A percentile compares a stretch with the other conserved stretches of the same genome.
phyloP scores from a whole-genome alignment of 768 basidiomycete genomes.

The Suillus paluster region DNA sequence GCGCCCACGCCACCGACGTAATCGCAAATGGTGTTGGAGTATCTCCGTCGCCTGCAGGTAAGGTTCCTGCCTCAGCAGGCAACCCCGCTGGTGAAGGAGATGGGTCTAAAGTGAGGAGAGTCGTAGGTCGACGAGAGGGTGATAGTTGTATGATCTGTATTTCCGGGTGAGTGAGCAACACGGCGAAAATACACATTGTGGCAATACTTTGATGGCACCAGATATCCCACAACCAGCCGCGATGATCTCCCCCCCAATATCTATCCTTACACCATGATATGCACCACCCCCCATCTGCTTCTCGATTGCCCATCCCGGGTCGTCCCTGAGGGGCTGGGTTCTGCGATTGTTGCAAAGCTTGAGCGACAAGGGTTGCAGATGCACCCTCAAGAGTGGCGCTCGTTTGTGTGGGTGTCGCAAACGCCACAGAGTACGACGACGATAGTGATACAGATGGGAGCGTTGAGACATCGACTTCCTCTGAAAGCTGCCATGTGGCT shows the following conservation, averaged over 20 bases:
- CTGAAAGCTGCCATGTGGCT: conserved; percentile 72
- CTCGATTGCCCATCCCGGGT: conserved; percentile 61
- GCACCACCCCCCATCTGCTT: conserved; percentile 93
- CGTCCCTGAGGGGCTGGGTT: conserved; percentile 36
- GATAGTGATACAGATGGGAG: conserved; percentile 50
- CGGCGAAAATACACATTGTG: conserved; percentile 3
- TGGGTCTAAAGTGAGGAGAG: conserved; percentile 60
- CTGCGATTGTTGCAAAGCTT: conserved; percentile 61
- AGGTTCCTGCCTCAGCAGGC: conserved; percentile 26
- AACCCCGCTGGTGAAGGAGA: conserved; percentile 35
- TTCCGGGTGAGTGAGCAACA: conserved; percentile 4
- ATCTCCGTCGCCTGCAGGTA: conserved; percentile 35
- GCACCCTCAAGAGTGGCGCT: conserved; percentile 57
- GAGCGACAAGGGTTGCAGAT: conserved; percentile 62
- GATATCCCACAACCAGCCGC: conserved; percentile 76
- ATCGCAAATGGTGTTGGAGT: conserved; percentile 61
- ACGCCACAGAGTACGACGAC: conserved; percentile 56
- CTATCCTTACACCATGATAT: conserved; percentile 95
- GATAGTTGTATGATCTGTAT: conserved; percentile 76
- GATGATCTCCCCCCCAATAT: conserved; percentile 93
- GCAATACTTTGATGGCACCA: conserved; percentile 73
- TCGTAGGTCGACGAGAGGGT: conserved; percentile 65
- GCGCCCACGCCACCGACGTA: conserved; percentile 90
- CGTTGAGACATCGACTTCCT: conserved; percentile 74
- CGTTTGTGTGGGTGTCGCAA: conserved; percentile 76